Percentiles rank a stretch among this genome's conserved stretches.
Evolutionary conservation across 2,329 filamentous ascomycete species (phyloP).

Genomic region (Botrytis elliptica): DNA sequence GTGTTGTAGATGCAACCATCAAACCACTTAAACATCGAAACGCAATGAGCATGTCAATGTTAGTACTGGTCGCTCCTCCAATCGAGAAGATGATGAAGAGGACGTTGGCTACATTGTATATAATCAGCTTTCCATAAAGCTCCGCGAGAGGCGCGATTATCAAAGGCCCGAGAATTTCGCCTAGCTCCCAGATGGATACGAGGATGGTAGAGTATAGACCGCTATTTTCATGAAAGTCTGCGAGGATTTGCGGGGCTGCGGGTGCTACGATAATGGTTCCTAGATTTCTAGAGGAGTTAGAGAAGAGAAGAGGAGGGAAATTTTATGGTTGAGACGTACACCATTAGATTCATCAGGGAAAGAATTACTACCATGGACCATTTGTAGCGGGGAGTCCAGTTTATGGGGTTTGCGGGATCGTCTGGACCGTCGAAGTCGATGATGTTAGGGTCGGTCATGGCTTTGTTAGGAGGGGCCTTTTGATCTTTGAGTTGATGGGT

Average conservation of each 20-base stretch:
- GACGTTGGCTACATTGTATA: conserved; percentile 53
- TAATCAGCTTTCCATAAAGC: conserved; percentile 52
- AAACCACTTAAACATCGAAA: conserved; percentile 62
- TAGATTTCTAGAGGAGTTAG: not conserved
- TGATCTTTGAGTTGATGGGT: too few species aligned
- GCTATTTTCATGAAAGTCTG: not conserved
- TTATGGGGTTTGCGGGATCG: conserved; percentile 25
- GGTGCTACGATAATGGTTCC: not conserved
- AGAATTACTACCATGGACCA: not conserved
- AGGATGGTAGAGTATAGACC: not conserved
- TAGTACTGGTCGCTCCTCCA: conserved; percentile 49
- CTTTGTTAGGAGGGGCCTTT: not conserved
- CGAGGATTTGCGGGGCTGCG: not conserved
- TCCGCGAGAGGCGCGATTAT: conserved; percentile 60
- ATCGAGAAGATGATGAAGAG: conserved; percentile 45
- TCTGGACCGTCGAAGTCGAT: conserved; percentile 23
- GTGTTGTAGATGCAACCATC: conserved; percentile 54
- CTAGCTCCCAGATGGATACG: not conserved
- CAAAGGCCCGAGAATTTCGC: conserved; percentile 48
- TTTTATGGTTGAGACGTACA: not conserved
- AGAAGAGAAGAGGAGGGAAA: not conserved
- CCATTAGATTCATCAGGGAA: not conserved
- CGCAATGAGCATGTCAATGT: conserved; percentile 49
- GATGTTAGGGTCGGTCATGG: not conserved
- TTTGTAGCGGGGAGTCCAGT: conserved; percentile 21